Base-by-base conservation (phyloP, 2,329 filamentous ascomycete species). In the Sporothrix brasiliensis region DNA sequence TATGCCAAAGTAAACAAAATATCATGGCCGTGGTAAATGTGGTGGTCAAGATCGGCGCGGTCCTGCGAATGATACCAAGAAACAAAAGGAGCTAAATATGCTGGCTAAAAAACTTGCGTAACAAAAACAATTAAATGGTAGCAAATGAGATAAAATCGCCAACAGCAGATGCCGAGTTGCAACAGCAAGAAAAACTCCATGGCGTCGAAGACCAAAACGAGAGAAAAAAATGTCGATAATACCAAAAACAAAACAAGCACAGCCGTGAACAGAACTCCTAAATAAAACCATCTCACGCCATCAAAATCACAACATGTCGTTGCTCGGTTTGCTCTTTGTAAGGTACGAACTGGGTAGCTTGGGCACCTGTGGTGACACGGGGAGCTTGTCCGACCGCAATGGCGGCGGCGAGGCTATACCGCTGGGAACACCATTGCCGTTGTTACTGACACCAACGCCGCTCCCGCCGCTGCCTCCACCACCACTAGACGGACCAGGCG, bases 331-430 rank as follows among this genome's bases (percentile, higher is more conserved):
- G 39, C 14, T 70, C 61, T 75, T 74, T 7, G 71, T 61, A 41
- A 77, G 71, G 63, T 77, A 78, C 4, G 73, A 68, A 52, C 72
- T 75, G 1, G 77, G 75, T 49, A 77, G 68, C 67, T 74, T 76
- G 1, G 76, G 75, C 9, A 77, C 72, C 69, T 75, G 74, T 6
- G 75, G 74, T 10, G 74, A 75, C 16, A 75, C 68, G 0, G 73
- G 73, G 16, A 74, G 70, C 52, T 72, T 73, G 50, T 75, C 75
- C 4, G 75, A 71, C n/a, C 58, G 70, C 27, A 14, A 56, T 11
- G 16, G 58, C 27, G 60, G 49, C 7, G 70, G 71, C 4, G 71
- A 71, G 4, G 53, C 14, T 9, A 67, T 60, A 34, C 34, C 47
- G 30, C 58, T 39, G 2, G 58, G 58, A 11, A 63, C 5, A 16